phyloP scores from a whole-genome alignment of 257 asterid species.

The Perilla frutescens region DNA sequence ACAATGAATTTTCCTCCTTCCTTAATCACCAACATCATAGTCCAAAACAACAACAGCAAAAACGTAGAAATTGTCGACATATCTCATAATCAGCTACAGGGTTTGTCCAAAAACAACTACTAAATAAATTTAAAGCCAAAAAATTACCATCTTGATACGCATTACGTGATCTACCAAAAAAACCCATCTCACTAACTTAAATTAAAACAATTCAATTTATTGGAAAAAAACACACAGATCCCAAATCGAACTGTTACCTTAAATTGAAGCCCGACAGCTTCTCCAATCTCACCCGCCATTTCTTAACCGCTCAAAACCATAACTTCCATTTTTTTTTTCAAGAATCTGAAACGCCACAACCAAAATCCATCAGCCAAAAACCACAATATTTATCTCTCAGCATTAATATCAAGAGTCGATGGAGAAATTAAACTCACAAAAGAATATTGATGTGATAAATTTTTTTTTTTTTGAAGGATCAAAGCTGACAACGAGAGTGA shows the following conservation, averaged over 20 bases:
- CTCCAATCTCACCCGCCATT: slow-evolving; percentile 83
- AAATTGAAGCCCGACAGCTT: slow-evolving; percentile 59
- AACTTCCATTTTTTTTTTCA: slow-evolving; percentile 9
- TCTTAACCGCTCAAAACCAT: slow-evolving; percentile 38
- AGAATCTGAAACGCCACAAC: slow-evolving; percentile 41
- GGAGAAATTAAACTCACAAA: slow-evolving; percentile 32
- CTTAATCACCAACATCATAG: not conserved
- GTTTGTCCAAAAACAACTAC: not conserved
- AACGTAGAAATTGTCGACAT: not conserved
- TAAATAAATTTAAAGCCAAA: not conserved
- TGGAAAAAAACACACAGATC: slow-evolving; percentile 25
- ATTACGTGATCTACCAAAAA: slow-evolving; percentile 6
- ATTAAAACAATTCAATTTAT: slow-evolving; percentile 12
- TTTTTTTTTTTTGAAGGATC: not conserved
- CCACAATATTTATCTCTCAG: slow-evolving; percentile 6
- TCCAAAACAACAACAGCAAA: not conserved
- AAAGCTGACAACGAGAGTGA: slow-evolving; percentile 29
- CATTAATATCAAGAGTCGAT: not conserved
- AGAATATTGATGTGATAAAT: not conserved
- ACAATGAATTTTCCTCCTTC: not conserved
- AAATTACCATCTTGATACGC: not conserved
- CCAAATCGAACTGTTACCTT: slow-evolving; percentile 54
- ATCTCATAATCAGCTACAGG: slow-evolving; percentile 3
- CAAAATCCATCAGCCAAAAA: slow-evolving; percentile 41
- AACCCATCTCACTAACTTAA: too few relatives aligned